Evolutionary conservation across 1,284 basidiomycete genomes (phyloP).

Genomic region (Ganoderma lingzhi): DNA sequence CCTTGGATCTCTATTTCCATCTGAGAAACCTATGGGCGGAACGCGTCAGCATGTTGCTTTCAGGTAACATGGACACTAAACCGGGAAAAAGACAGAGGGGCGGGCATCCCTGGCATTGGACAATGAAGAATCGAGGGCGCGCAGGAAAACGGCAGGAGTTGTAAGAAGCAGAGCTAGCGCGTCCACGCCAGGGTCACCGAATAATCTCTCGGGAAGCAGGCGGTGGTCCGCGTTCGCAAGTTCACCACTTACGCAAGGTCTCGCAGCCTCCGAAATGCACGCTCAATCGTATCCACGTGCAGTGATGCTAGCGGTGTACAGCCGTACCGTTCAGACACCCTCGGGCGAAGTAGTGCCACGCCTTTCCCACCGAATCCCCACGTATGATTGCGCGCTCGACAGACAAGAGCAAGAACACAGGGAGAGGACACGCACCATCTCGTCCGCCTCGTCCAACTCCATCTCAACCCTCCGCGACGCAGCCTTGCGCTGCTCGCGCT

Average conservation of each 20-base stretch:
- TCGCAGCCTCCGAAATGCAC: neutral
- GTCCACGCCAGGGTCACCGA: too few relatives aligned
- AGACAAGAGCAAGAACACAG: conserved; percentile 29
- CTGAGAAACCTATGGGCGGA: conserved; percentile 76
- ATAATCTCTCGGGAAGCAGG: too few relatives aligned
- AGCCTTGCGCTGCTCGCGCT: conserved; percentile 82
- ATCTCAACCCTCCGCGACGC: conserved; percentile 89
- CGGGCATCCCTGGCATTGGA: too few relatives aligned
- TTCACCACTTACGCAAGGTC: neutral
- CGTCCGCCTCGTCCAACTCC: conserved; percentile 98
- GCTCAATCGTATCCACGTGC: neutral
- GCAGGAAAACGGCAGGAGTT: neutral
- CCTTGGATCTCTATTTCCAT: conserved; percentile 99
- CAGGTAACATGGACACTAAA: too few relatives aligned
- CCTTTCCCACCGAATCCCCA: neutral
- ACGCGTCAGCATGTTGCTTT: neutral
- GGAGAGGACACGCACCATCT: conserved; percentile 72
- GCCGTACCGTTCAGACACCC: neutral
- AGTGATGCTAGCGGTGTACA: neutral
- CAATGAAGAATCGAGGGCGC: neutral
- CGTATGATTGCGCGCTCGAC: neutral
- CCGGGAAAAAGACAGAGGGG: too few relatives aligned
- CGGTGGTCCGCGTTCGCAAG: neutral
- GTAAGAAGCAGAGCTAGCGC: too few relatives aligned
- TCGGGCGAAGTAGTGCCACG: neutral